Percentiles rank a stretch among this genome's conserved stretches.
These are phyloP conservation scores for Trichomonas gallinae DNA, from an alignment of 208 protist species.

Conservation along the genomic window DNA sequence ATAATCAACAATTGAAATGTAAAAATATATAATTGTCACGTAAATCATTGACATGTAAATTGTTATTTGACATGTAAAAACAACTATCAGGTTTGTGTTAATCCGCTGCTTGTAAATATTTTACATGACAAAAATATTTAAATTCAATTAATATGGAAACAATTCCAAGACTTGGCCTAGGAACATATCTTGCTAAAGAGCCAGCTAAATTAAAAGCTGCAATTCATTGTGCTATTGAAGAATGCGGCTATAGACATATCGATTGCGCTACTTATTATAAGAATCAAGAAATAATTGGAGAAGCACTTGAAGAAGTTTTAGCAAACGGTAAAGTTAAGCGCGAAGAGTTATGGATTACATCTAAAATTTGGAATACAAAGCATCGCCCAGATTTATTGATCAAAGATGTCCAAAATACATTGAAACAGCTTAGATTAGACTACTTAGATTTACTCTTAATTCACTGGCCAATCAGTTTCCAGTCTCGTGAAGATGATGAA, in stretches of 20 bases:
- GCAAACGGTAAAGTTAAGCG: background rate
- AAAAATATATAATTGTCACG: too few relatives aligned
- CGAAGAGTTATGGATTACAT: conserved; percentile 12
- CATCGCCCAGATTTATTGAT: background rate
- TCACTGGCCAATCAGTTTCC: background rate
- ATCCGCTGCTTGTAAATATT: too few relatives aligned
- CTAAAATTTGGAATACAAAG: background rate
- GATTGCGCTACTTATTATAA: background rate
- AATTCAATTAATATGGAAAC: background rate
- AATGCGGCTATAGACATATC: background rate
- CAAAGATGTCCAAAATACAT: background rate
- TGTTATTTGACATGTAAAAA: too few relatives aligned
- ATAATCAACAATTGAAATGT: too few relatives aligned
- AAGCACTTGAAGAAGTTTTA: background rate
- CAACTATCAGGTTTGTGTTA: too few relatives aligned
- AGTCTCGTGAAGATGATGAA: background rate
- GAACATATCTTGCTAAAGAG: background rate
- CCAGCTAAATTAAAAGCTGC: background rate
- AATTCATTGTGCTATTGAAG: background rate
- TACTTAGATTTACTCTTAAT: background rate
- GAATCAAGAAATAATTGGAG: background rate
- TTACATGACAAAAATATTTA: too few relatives aligned
- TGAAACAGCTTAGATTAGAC: background rate
- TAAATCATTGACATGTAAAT: too few relatives aligned
- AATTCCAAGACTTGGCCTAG: background rate